Evolutionary conservation across 2,329 filamentous ascomycete genomes (phyloP).

Genomic region (Trichophyton mentagrophytes): DNA sequence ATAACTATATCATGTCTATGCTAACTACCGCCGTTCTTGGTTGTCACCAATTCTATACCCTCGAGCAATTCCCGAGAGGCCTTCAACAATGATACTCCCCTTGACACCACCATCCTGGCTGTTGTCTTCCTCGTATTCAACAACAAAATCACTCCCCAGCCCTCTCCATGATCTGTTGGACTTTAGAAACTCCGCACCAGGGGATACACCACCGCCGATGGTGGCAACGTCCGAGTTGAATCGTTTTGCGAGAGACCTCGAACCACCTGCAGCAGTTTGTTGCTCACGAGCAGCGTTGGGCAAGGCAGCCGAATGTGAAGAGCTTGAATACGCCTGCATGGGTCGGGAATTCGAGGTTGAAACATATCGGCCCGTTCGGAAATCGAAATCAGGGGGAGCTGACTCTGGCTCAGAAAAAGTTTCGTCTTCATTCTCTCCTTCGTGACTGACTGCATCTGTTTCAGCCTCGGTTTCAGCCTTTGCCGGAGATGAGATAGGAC

Average conservation of each 20-base stretch:
- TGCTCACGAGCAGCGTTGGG: neutral
- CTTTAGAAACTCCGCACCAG: slow-evolving; percentile 75
- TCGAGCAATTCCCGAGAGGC: slow-evolving; percentile 72
- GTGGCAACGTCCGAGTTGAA: slow-evolving; percentile 60
- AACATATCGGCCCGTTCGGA: slow-evolving; percentile 74
- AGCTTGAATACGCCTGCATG: slow-evolving; percentile 29
- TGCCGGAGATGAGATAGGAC: slow-evolving; percentile 12
- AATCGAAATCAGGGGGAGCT: slow-evolving; percentile 74
- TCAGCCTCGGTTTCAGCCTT: slow-evolving; percentile 9
- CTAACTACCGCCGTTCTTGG: slow-evolving; percentile 22
- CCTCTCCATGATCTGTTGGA: slow-evolving; percentile 83
- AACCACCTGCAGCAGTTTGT: slow-evolving; percentile 10
- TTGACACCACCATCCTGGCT: slow-evolving; percentile 25
- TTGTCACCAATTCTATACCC: slow-evolving; percentile 68
- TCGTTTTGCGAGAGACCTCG: slow-evolving; percentile 50
- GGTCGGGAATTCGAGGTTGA: slow-evolving; percentile 57
- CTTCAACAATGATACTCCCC: slow-evolving; percentile 54
- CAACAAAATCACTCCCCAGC: slow-evolving; percentile 70
- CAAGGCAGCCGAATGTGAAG: slow-evolving; percentile 11
- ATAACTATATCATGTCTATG: neutral
- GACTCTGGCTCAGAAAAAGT: slow-evolving; percentile 55
- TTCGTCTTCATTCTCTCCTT: slow-evolving; percentile 37
- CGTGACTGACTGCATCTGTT: slow-evolving; percentile 19
- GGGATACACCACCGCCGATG: slow-evolving; percentile 77
- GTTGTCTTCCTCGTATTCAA: slow-evolving; percentile 47